Evolutionary conservation across 176 grass and related monocot genomes (phyloP), one percentile per base, ranked within the genome.

Genomic region (Cymbopogon citratus): DNA sequence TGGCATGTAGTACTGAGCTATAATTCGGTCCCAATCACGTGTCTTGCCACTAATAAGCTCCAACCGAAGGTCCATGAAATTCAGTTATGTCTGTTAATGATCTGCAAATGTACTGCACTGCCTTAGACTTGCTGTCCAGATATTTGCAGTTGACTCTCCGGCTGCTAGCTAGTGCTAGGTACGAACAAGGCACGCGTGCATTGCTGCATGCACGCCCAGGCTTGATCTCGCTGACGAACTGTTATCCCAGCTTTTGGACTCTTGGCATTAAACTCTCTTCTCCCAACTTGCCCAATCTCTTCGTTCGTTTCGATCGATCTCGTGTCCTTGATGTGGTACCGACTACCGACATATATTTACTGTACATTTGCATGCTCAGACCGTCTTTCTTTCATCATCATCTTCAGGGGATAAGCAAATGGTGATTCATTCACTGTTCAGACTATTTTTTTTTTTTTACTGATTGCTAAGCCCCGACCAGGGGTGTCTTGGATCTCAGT

Each of bases 181-280:
- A 3, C 31, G 31, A 33, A 33, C 31, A 33, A 33, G 31, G 31
- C 31, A 3, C 31, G 31, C 31, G 31, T 33, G 31, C 31, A 33
- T 33, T 33, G 31, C 31, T 33, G 31, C 31, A 33, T 33, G 31
- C 31, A 33, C 31, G 31, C 31, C 31, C 31, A 4, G 33, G 1
- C 6, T 62, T 45, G 65, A 73, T 85, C 75, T 38, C 48, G 83
- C 75, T 85, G 40, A 85, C 51, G 66, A 85, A 78, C 31, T 71
- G 38, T 71, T 35, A 62, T 78, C 64, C 39, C 69, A 69, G 24
- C 15, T 65, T 52, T 73, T 85, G 75, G 54, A 73, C 43, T 52
- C 45, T 40, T 8, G 57, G 13, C 83, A 63, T 79, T n/a, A 38
- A 9, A 54, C 18, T 52, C 18, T 52, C 48, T 41, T 29, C 6